Evolutionary conservation across 1,284 basidiomycete genomes (phyloP).

Genomic region (Melampsora larici-populina): DNA sequence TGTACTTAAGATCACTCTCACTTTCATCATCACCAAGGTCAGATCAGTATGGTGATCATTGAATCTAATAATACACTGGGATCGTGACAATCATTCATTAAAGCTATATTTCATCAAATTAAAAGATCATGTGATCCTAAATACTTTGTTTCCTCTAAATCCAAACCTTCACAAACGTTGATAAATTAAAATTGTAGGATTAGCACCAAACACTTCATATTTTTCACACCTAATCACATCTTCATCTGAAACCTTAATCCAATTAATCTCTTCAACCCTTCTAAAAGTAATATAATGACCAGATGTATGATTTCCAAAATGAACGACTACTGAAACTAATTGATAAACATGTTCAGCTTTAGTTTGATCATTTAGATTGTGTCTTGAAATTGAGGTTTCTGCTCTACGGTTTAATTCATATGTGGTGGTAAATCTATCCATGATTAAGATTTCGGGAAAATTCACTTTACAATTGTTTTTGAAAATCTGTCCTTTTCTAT

Average conservation of each 20-base stretch:
- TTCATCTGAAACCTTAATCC: slow-evolving; percentile 82
- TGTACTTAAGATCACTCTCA: no score
- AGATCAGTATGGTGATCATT: no score
- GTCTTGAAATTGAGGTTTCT: slow-evolving; percentile 45
- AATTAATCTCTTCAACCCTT: slow-evolving; percentile 62
- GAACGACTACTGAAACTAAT: slow-evolving; percentile 75
- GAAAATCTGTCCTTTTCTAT: slow-evolving; percentile 65
- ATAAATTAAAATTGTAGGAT: slow-evolving; percentile 83
- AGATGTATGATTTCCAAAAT: slow-evolving; percentile 81
- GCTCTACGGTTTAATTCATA: slow-evolving; percentile 59
- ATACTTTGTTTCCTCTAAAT: no score
- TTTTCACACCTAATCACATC: slow-evolving; percentile 72
- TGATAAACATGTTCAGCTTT: background rate
- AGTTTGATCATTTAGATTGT: background rate
- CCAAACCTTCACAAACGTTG: slow-evolving; percentile 56
- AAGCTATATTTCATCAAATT: no score
- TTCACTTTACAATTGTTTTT: slow-evolving; percentile 76
- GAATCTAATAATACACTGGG: no score
- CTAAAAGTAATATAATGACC: slow-evolving; percentile 88
- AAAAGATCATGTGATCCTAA: no score
- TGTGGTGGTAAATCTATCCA: slow-evolving; percentile 76
- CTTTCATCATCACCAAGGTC: no score
- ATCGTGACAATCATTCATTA: no score
- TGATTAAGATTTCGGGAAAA: slow-evolving; percentile 79
- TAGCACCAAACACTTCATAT: slow-evolving; percentile 69